Evolutionary conservation across 371 early-diverging fungal genomes (phyloP), one percentile per base, ranked within the genome.

Genomic region (Mortierella sp.): DNA sequence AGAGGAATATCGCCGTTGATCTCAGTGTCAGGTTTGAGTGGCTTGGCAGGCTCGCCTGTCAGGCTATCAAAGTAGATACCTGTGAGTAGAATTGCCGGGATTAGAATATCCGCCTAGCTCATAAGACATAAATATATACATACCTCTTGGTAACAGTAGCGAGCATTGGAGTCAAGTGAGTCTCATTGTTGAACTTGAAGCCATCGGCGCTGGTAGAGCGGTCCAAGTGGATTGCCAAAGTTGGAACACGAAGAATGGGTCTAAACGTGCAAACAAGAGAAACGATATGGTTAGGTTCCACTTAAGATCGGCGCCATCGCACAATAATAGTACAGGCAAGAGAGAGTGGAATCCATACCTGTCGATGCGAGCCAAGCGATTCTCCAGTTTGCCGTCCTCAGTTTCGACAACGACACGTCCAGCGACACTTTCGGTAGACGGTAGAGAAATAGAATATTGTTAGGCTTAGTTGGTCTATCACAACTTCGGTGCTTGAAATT

Each of bases 191-290:
- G 85, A 95, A 98, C 68, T 91, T 92, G 88, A 98, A 96, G 59
- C 85, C 89, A 1, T 93, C 92, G 3, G 89, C 87, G 82, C 89
- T 90, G 57, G 93, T 92, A 37, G 86, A 77, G 63, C 97, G 91
- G 72, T 98, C 97, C 73, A 99, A 85, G 83, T 99, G 99, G 81
- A 98, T 97, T 54, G 99, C 98, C 42, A 99, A 85, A n/a, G 95
- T 97, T 35, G 99, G 99, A 66, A 99, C 92, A 66, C 96, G 89
- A 72, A 98, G 85, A 64, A 98, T 93, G 10, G 99, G 96, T 62
- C 91, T 66, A 43, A n/a, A n/a, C n/a, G n/a, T n/a, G n/a, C n/a
- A n/a, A n/a, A n/a, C n/a, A n/a, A n/a, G 3, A 22, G 29, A 28
- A 37, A 28, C n/a, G 43, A 58, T 7, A 34, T 37, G 37, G 23